Conservation (phyloP, 2,329 filamentous ascomycete species). For the Fusarium sp. region DNA sequence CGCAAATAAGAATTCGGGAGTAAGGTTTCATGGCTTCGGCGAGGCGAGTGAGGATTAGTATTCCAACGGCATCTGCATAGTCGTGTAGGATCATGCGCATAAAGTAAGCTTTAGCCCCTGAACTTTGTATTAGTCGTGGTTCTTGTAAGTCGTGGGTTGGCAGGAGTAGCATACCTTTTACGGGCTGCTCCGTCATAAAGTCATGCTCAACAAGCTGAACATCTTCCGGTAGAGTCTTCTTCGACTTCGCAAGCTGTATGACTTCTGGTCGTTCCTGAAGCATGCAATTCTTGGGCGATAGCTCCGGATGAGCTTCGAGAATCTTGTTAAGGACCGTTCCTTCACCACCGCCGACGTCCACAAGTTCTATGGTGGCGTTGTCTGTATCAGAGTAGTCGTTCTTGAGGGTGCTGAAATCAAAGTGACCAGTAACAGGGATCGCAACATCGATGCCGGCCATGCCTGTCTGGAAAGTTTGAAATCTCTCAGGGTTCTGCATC, state of each 20-base stretch:
- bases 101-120: conserved; percentile 48
- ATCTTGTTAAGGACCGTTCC: conserved; percentile 44
- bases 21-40: conserved; percentile 41
- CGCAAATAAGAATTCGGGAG: conserved; percentile 45
- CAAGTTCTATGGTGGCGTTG: conserved; percentile 36
- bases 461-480: conserved; percentile 43
- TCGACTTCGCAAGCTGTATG: conserved; percentile 35
- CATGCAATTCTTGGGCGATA: conserved; percentile 36
- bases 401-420: conserved; percentile 42
- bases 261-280: conserved; percentile 41
- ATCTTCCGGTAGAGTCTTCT: conserved; percentile 25
- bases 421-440: conserved; percentile 45
- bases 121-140: neutral
- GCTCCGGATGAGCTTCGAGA: conserved; percentile 39
- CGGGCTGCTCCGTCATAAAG: conserved; percentile 42
- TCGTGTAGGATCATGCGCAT: conserved; percentile 48
- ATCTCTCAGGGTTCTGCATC: conserved; percentile 41
- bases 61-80: conserved; percentile 41
- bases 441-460: conserved; percentile 46
- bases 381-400: conserved; percentile 29
- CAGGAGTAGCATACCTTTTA: conserved; percentile 36
- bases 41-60: conserved; percentile 40
- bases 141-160: neutral
- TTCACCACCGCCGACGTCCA: conserved; percentile 45
- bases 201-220: conserved; percentile 41